Base-by-base conservation (phyloP, 2,329 filamentous ascomycete genomes). In the Cladosporium sp. region DNA sequence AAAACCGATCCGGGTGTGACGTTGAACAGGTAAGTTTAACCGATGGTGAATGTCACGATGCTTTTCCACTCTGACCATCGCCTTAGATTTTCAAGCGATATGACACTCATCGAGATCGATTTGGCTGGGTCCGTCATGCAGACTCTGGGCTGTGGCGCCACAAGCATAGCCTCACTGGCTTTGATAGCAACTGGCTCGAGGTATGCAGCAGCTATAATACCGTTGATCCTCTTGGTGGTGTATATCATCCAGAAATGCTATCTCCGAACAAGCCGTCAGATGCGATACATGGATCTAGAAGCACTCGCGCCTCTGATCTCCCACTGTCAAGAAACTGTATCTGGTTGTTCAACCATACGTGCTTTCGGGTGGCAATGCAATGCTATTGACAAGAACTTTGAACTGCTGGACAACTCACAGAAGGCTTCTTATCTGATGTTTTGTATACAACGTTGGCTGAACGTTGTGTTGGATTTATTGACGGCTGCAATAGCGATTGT, bases 281-380 rank as follows among this genome's bases (percentile, higher is more conserved):
- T 84, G 2, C 80, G 85, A 33, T 77, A 84, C 29, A 76, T 86
- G n/a, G 85, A 86, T 71, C 75, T 86, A 0, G 84, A 86, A 70
- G 75, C 78, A 37, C 81, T 82, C 65, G 78, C 79, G 1, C 82
- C 83, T 0, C 75, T 86, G 0, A 84, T 82, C 67, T 80, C 82
- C 0, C 80, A 85, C 46, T 85, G 86, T 67, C 72, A 81, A 8
- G 84, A 86, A 65, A 82, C 81, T 0, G 70, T 85, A 0, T 72
- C 76, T 6, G 84, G 84, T 0, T 69, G 85, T 0, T 68, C 78
- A 0, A 85, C 82, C 0, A 80, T 87, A 35, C 81, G 84, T 14
- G 80, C 84, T 0, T 85, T 84, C 59, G 78, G 78, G 1, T 85
- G 83, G 82, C 72, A 76, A 14, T 69, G 69, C 1, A 71, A 75